These are phyloP conservation scores for Hyphodiscus sp. DNA, from an alignment of 2,329 filamentous ascomycete species.

Conservation along the genomic window DNA sequence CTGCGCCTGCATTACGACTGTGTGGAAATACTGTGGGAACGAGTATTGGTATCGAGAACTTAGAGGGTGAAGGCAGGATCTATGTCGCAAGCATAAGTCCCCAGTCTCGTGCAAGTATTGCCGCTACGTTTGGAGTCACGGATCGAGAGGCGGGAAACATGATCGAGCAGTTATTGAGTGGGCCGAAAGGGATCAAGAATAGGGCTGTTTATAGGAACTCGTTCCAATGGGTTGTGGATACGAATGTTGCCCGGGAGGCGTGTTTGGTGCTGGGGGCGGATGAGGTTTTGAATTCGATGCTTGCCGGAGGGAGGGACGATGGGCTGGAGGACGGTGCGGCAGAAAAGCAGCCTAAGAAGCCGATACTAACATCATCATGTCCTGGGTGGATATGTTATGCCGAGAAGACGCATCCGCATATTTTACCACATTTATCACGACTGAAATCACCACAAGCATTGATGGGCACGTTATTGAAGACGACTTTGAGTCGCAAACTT, in stretches of 20 bases:
- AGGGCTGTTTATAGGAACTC: slow-evolving; percentile 68
- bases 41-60: slow-evolving; percentile 40
- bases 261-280: slow-evolving; percentile 75
- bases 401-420: slow-evolving; percentile 93
- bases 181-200: slow-evolving; percentile 58
- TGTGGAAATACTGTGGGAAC: slow-evolving; percentile 21
- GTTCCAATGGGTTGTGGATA: slow-evolving; percentile 89
- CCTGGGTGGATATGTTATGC: slow-evolving; percentile 99
- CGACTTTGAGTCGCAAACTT: slow-evolving; percentile 65
- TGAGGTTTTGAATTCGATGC: slow-evolving; percentile 50
- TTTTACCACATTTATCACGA: slow-evolving; percentile 82
- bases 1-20: slow-evolving; percentile 41
- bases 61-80: slow-evolving; percentile 59
- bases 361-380: slow-evolving; percentile 82
- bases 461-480: slow-evolving; percentile 85
- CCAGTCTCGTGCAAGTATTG: slow-evolving; percentile 82
- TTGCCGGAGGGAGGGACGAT: slow-evolving; percentile 8
- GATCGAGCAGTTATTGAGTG: slow-evolving; percentile 73
- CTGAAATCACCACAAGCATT: slow-evolving; percentile 93
- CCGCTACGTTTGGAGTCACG: slow-evolving; percentile 71
- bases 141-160: slow-evolving; percentile 71
- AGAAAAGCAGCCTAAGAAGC: slow-evolving; percentile 34
- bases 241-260: slow-evolving; percentile 73
- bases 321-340: slow-evolving; percentile 6
- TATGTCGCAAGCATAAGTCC: slow-evolving; percentile 92